A percentile compares a stretch with the other conserved stretches of the same genome.
These are phyloP conservation scores for Salvia rosmarinus DNA, from an alignment of 257 asterid species.

Conservation along the genomic window DNA sequence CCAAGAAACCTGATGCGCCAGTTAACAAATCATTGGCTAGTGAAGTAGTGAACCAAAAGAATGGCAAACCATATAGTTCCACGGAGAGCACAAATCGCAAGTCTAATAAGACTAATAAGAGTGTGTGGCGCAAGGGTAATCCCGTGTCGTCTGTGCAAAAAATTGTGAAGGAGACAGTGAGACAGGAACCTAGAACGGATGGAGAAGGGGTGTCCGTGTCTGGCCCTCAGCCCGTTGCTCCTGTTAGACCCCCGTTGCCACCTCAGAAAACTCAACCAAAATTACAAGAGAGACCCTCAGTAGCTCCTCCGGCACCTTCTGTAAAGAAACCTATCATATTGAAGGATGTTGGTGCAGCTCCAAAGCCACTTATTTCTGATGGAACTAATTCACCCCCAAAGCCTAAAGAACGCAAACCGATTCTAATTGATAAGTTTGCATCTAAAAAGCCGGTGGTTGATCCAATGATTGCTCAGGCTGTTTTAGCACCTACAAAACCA, in stretches of 20 bases:
- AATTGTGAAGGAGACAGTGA: constrained; percentile 58
- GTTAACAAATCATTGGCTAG: constrained; percentile 49
- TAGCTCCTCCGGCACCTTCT: constrained; percentile 58
- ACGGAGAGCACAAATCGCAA: constrained; percentile 42
- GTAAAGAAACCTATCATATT: constrained; percentile 72
- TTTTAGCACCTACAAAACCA: constrained; percentile 77
- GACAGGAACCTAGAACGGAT: constrained; percentile 48
- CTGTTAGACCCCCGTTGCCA: constrained; percentile 56
- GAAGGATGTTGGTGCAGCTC: constrained; percentile 77
- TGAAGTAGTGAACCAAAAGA: constrained; percentile 43
- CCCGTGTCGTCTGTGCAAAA: constrained; percentile 71
- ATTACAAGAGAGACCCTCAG: constrained; percentile 78
- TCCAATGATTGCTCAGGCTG: constrained; percentile 77
- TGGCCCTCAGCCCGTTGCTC: constrained; percentile 48
- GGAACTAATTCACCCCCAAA: constrained; percentile 49
- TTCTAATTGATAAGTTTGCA: constrained; percentile 92
- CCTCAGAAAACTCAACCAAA: constrained; percentile 63
- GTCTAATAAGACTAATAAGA: constrained; percentile 61
- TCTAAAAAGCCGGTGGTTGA: constrained; percentile 82
- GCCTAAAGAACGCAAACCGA: constrained; percentile 77
- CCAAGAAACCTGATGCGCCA: constrained; percentile 50
- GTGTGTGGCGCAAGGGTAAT: constrained; percentile 98
- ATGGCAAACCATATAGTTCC: constrained; percentile 55
- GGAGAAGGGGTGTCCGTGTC: constrained; percentile 43
- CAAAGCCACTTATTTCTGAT: constrained; percentile 48